These are phyloP conservation scores for Hippophae rhamnoides DNA, from an alignment of 306 rosid genomes.

Conservation along the genomic window DNA sequence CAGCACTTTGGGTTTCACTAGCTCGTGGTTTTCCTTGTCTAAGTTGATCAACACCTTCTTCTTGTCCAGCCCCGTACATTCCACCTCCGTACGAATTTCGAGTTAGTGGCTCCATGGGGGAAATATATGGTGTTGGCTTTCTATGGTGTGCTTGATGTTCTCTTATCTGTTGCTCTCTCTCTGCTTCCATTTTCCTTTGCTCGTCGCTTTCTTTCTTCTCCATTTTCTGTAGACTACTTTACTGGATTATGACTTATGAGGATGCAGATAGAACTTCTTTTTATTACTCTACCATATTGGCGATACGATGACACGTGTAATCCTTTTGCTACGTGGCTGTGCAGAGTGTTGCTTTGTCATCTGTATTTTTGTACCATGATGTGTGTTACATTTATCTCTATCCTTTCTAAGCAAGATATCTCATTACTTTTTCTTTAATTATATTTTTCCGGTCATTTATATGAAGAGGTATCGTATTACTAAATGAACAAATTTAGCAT, in stretches of 20 bases:
- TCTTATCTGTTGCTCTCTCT: conserved; percentile 15
- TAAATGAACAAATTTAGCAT: no score
- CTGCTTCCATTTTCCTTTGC: conserved; percentile 27
- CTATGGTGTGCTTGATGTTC: conserved; percentile 13
- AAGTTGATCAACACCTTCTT: conserved; percentile 16
- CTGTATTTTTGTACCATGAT: no score
- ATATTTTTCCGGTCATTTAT: no score
- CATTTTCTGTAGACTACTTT: neutral
- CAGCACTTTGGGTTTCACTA: conserved; percentile 65
- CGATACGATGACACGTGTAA: neutral
- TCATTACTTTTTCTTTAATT: no score
- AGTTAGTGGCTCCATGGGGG: conserved; percentile 50
- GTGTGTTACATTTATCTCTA: no score
- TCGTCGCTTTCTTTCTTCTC: conserved; percentile 20
- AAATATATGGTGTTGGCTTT: conserved; percentile 24
- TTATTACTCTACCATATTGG: no score
- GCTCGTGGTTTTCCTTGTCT: conserved; percentile 31
- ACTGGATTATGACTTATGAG: neutral
- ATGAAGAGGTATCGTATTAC: no score
- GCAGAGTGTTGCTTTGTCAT: no score
- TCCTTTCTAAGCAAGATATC: no score
- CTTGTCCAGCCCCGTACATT: conserved; percentile 38
- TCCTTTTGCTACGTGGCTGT: conserved; percentile 1
- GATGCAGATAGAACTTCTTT: neutral
- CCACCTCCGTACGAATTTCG: conserved; percentile 70